Evolutionary conservation across 208 protist species (phyloP).

Genomic region (Leishmania gerbilli): DNA sequence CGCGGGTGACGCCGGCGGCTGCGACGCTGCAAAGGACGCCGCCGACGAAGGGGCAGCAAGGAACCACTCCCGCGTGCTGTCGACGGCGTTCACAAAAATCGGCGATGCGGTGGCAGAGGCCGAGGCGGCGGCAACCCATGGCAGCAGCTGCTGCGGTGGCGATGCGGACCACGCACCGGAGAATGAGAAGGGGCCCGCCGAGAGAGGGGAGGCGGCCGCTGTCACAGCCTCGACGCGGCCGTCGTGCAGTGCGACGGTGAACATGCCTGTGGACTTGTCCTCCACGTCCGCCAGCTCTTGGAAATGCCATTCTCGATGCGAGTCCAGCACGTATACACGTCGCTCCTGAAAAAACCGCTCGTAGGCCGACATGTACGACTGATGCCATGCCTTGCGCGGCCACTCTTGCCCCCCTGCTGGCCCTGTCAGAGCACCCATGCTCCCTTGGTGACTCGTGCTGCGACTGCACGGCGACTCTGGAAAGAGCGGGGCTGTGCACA

Average conservation of each 20-base stretch:
- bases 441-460: neutral
- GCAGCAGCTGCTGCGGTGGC: conserved; percentile 1
- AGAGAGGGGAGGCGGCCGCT: conserved; percentile 11
- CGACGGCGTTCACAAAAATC: neutral
- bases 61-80: conserved; percentile 2
- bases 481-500: conserved; percentile 48
- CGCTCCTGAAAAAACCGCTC: conserved; percentile 67
- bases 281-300: conserved; percentile 49
- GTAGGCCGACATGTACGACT: conserved; percentile 33
- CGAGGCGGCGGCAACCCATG: conserved; percentile 4
- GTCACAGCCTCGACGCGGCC: conserved; percentile 13
- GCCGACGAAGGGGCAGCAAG: neutral
- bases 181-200: conserved; percentile 8
- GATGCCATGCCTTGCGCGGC: neutral
- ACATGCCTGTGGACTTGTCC: conserved; percentile 46
- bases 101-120: neutral
- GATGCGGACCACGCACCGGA: neutral
- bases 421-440: neutral
- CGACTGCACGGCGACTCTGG: conserved; percentile 5
- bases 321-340: conserved; percentile 72
- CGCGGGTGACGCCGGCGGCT: neutral
- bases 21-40: conserved; percentile 1
- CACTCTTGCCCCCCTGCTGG: neutral
- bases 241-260: conserved; percentile 51
- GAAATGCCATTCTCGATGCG: conserved; percentile 73